phyloP scores from a whole-genome alignment of 345 rosid genomes.

The Moringa oleifera region DNA sequence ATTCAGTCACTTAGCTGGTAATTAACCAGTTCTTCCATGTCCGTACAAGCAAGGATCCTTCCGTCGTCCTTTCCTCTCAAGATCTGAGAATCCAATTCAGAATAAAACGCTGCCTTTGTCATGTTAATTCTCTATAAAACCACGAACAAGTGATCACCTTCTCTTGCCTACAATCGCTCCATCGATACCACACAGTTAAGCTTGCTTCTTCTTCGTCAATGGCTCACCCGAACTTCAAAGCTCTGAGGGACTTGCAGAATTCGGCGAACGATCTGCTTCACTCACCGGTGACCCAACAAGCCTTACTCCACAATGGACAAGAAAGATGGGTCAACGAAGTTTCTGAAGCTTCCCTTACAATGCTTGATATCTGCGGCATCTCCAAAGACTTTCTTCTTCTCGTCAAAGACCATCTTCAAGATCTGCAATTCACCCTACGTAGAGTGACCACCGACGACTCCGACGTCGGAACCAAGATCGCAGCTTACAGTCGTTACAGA shows the following conservation, averaged over 20 bases:
- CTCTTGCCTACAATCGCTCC: neutral
- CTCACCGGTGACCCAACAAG: constrained; percentile 45
- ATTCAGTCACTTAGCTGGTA: constrained; percentile 29
- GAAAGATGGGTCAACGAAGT: constrained; percentile 53
- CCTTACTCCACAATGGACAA: constrained; percentile 36
- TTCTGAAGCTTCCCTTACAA: constrained; percentile 57
- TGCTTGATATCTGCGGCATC: constrained; percentile 59
- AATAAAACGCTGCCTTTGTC: constrained; percentile 4
- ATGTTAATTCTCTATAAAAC: constrained; percentile 11
- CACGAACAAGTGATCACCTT: constrained; percentile 3
- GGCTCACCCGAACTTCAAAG: constrained; percentile 52
- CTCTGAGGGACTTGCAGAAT: constrained; percentile 63
- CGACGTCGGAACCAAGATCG: constrained; percentile 35
- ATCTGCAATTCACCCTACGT: constrained; percentile 45
- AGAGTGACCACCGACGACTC: constrained; percentile 25
- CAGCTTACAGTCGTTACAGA: constrained; percentile 43
- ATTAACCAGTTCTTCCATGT: constrained; percentile 22
- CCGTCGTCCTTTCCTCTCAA: constrained; percentile 30
- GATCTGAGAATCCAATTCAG: constrained; percentile 26
- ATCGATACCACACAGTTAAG: neutral
- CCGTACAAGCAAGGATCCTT: constrained; percentile 46
- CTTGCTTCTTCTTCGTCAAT: constrained; percentile 15
- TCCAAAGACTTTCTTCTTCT: constrained; percentile 59
- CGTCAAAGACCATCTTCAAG: constrained; percentile 54
- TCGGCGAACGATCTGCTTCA: constrained; percentile 67